phyloP scores from a whole-genome alignment of 164 flowering plant genomes.

The Cinnamomum chago region DNA sequence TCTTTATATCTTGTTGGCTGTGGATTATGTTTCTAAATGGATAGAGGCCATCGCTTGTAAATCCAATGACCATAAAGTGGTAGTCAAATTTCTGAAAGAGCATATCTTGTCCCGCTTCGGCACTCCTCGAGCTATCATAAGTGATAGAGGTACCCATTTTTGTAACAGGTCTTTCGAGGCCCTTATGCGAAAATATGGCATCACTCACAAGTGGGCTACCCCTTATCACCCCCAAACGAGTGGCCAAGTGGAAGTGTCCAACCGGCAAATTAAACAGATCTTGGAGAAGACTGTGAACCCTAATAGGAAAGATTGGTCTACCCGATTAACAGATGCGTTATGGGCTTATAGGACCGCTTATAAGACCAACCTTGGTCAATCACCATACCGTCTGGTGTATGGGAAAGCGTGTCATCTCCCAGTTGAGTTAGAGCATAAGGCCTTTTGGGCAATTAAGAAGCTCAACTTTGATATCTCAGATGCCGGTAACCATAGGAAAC shows the following conservation, averaged over 20 bases:
- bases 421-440: constrained; percentile 14
- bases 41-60: background rate
- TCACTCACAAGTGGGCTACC: background rate
- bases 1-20: too few relatives aligned
- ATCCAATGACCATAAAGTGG: background rate
- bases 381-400: constrained; percentile 10
- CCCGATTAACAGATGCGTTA: background rate
- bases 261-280: too few relatives aligned
- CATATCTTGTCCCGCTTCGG: background rate
- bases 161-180: background rate
- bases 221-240: background rate
- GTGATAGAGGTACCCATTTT: background rate
- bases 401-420: constrained; percentile 15
- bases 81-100: background rate
- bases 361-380: constrained; percentile 8
- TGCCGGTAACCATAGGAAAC: background rate
- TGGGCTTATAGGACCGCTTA: constrained; percentile 6
- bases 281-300: too few relatives aligned
- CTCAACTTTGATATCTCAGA: background rate
- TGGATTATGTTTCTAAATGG: too few relatives aligned
- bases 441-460: constrained; percentile 8
- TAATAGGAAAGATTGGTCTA: background rate
- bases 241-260: too few relatives aligned
- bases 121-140: background rate
- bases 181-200: background rate